Percentiles rank a stretch among this genome's conserved stretches.
Conservation (phyloP, 441 rosid genomes). For the Mallotus japonicus region DNA sequence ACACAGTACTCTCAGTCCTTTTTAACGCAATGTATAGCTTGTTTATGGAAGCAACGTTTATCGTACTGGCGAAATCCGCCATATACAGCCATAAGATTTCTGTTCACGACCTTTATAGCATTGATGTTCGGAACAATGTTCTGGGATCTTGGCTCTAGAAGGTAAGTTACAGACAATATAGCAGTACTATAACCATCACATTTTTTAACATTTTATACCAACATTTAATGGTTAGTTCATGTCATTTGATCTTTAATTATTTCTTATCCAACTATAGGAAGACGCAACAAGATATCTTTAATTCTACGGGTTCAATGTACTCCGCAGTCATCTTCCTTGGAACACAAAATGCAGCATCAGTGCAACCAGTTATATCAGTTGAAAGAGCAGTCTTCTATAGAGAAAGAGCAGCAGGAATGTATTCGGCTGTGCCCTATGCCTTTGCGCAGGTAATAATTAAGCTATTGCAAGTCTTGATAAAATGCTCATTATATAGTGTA, state of each 20-base stretch:
- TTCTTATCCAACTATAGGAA: conserved; percentile 18
- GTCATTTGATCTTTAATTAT: no score
- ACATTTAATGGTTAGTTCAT: no score
- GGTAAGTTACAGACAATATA: conserved; percentile 31
- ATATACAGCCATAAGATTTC: conserved; percentile 69
- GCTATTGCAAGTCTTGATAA: no score
- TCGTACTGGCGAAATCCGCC: conserved; percentile 88
- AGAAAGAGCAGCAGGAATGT: conserved; percentile 80
- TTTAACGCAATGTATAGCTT: conserved; percentile 61
- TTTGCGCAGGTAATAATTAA: conserved; percentile 52
- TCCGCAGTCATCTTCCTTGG: conserved; percentile 63
- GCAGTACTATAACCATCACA: not conserved
- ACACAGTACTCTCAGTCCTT: conserved; percentile 61
- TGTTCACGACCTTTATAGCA: conserved; percentile 63
- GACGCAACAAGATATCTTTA: conserved; percentile 48
- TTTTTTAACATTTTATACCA: no score
- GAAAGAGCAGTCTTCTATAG: conserved; percentile 71
- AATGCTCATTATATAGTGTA: no score
- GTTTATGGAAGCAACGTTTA: conserved; percentile 78
- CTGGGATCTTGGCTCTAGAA: conserved; percentile 75
- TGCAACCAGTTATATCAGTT: conserved; percentile 60
- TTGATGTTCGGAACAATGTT: conserved; percentile 74
- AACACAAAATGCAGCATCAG: conserved; percentile 46
- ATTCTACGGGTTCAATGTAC: conserved; percentile 23
- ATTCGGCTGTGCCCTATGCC: conserved; percentile 70